These are phyloP conservation scores for Aspergillus mulundensis DNA, from an alignment of 495 filamentous ascomycete species.

Conservation along the genomic window DNA sequence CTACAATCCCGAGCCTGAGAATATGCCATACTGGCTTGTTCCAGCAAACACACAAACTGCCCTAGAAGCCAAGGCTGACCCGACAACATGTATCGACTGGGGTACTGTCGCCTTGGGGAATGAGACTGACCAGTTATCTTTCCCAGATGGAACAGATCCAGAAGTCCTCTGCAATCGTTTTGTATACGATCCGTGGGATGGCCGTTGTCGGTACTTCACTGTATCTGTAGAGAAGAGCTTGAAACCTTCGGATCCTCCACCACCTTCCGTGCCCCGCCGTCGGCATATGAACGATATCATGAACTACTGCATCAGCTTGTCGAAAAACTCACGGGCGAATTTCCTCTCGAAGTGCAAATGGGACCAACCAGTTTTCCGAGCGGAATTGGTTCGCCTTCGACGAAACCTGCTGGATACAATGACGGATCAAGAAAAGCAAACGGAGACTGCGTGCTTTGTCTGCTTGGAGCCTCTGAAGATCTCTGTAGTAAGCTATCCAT, in stretches of 20 bases:
- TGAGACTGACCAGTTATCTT: constrained; percentile 49
- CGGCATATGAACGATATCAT: constrained; percentile 58
- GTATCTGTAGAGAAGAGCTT: constrained; percentile 33
- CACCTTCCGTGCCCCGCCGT: constrained; percentile 40
- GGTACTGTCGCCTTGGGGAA: constrained; percentile 49
- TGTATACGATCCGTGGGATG: constrained; percentile 71
- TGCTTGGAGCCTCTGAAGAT: constrained; percentile 64
- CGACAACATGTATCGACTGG: constrained; percentile 60
- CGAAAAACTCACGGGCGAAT: constrained; percentile 45
- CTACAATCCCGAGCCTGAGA: constrained; percentile 58
- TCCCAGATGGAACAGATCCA: constrained; percentile 49
- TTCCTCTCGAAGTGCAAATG: constrained; percentile 44
- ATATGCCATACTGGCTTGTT: constrained; percentile 82
- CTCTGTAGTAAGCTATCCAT: constrained; percentile 59
- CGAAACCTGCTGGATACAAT: constrained; percentile 74
- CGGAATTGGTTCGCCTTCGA: constrained; percentile 66
- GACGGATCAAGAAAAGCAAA: constrained; percentile 46
- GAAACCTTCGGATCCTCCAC: constrained; percentile 52
- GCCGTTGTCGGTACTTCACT: constrained; percentile 51
- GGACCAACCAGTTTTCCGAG: constrained; percentile 74
- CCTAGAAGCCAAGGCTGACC: neutral
- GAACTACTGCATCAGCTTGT: constrained; percentile 60
- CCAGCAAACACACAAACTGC: constrained; percentile 42
- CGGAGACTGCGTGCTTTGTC: constrained; percentile 37
- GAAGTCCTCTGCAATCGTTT: constrained; percentile 60